Evolutionary conservation across 306 rosid genomes (phyloP).

Genomic region (Ziziphus jujuba): DNA sequence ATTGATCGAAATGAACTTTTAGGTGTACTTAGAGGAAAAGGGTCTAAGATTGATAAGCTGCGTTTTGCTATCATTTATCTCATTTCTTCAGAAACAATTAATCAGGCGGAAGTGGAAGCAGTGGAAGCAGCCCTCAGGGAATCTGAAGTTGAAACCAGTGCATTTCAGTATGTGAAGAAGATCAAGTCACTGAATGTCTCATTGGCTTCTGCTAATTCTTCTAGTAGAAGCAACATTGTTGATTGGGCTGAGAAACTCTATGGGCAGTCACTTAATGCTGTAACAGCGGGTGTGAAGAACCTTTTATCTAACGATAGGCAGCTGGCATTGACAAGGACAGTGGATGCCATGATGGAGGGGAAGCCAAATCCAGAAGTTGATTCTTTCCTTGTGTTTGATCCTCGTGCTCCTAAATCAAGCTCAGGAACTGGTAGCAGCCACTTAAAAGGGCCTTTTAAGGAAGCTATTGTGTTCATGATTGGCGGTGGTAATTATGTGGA

Average conservation of each 20-base stretch:
- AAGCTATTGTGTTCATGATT: slow-evolving; percentile 91
- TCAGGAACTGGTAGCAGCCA: slow-evolving; percentile 71
- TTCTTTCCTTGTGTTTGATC: slow-evolving; percentile 74
- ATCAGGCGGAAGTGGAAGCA: slow-evolving; percentile 78
- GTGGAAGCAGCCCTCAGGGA: slow-evolving; percentile 86
- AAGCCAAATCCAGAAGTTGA: slow-evolving; percentile 93
- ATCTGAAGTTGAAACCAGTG: slow-evolving; percentile 77
- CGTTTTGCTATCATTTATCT: slow-evolving; percentile 89
- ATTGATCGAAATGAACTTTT: slow-evolving; percentile 78
- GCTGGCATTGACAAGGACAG: slow-evolving; percentile 88
- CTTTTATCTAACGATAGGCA: slow-evolving; percentile 87
- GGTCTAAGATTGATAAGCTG: slow-evolving; percentile 86
- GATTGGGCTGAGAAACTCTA: slow-evolving; percentile 98
- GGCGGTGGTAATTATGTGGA: slow-evolving; percentile 97
- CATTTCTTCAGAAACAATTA: slow-evolving; percentile 76
- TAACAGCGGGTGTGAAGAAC: slow-evolving; percentile 96
- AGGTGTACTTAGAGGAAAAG: slow-evolving; percentile 75
- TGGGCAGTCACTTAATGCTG: slow-evolving; percentile 88
- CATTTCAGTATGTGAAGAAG: slow-evolving; percentile 95
- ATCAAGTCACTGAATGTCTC: slow-evolving; percentile 83
- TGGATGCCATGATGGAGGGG: slow-evolving; percentile 93
- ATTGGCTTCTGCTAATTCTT: slow-evolving; percentile 81
- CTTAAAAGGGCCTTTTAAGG: slow-evolving; percentile 91
- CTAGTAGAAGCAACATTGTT: slow-evolving; percentile 87
- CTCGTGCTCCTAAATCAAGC: slow-evolving; percentile 82